A percentile compares a stretch with the other conserved stretches of the same genome.
These are phyloP conservation scores for Albizia julibrissin DNA, from an alignment of 306 rosid species.

Conservation along the genomic window DNA sequence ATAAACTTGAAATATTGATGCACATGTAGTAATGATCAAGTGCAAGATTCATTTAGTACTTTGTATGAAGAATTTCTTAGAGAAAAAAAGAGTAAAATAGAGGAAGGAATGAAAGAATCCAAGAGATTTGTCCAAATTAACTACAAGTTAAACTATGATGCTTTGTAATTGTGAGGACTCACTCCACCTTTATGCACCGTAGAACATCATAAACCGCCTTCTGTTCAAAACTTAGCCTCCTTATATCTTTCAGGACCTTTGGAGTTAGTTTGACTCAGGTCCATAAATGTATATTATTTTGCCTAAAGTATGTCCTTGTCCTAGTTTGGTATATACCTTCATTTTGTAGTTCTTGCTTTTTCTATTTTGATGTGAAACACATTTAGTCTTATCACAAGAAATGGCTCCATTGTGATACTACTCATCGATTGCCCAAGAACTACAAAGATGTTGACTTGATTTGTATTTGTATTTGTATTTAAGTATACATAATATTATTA, in stretches of 20 bases:
- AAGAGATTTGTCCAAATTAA: not conserved
- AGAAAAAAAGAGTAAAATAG: not conserved
- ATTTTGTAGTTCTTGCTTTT: not conserved
- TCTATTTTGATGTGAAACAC: not conserved
- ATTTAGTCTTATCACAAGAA: no score
- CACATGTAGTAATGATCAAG: conserved; percentile 10
- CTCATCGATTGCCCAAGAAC: not conserved
- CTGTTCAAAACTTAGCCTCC: not conserved
- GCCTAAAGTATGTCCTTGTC: not conserved
- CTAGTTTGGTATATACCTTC: not conserved
- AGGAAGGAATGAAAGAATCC: not conserved
- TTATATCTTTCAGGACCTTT: not conserved
- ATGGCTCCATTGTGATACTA: not conserved
- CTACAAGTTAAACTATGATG: not conserved
- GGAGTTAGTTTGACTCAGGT: not conserved
- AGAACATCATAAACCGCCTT: not conserved
- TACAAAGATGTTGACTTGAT: no score
- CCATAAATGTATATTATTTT: not conserved
- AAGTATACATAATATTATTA: no score
- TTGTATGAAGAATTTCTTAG: not conserved
- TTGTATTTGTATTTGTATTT: no score
- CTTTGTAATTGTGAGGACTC: not conserved
- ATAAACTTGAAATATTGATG: not conserved
- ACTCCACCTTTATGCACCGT: not conserved
- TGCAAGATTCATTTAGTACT: not conserved